Percentiles rank a stretch among this genome's conserved stretches.
Evolutionary conservation across 1,284 basidiomycete species (phyloP).

Genomic region (Tilletia caries): DNA sequence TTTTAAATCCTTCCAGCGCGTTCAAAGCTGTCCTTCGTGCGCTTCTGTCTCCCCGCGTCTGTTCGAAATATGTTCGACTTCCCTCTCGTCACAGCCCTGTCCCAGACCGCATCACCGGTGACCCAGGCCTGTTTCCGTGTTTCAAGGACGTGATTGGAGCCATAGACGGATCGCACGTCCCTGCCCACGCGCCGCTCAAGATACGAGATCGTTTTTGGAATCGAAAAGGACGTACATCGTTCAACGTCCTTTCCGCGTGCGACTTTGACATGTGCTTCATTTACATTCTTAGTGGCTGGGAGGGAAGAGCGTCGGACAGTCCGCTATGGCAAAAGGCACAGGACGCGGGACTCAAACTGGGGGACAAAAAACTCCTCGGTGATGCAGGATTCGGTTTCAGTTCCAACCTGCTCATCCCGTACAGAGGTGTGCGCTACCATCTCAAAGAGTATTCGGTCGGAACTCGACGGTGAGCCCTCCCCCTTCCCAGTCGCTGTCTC

Average conservation of each 20-base stretch:
- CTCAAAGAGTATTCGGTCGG: conserved; percentile 24
- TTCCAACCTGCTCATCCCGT: conserved; percentile 48
- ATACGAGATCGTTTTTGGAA: conserved; percentile 36
- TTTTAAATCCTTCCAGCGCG: background rate
- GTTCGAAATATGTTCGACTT: background rate
- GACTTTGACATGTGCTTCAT: conserved; percentile 46
- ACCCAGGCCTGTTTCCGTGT: background rate
- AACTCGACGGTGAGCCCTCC: background rate
- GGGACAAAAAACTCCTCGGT: conserved; percentile 52
- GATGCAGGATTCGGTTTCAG: conserved; percentile 18
- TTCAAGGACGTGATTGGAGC: conserved; percentile 27
- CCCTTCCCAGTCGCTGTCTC: too few relatives aligned
- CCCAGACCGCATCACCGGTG: background rate
- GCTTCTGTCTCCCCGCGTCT: background rate
- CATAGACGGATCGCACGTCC: conserved; percentile 51
- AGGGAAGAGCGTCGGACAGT: conserved; percentile 54
- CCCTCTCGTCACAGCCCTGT: background rate
- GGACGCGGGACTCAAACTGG: background rate
- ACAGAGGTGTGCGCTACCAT: conserved; percentile 32
- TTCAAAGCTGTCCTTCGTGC: background rate
- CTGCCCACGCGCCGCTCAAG: conserved; percentile 29
- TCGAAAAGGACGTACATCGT: conserved; percentile 42
- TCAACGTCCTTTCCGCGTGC: conserved; percentile 52
- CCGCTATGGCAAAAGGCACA: background rate
- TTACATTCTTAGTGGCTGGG: conserved; percentile 54